Evolutionary conservation across 208 protist species (phyloP).

Genomic region (Acanthamoeba triangularis): DNA sequence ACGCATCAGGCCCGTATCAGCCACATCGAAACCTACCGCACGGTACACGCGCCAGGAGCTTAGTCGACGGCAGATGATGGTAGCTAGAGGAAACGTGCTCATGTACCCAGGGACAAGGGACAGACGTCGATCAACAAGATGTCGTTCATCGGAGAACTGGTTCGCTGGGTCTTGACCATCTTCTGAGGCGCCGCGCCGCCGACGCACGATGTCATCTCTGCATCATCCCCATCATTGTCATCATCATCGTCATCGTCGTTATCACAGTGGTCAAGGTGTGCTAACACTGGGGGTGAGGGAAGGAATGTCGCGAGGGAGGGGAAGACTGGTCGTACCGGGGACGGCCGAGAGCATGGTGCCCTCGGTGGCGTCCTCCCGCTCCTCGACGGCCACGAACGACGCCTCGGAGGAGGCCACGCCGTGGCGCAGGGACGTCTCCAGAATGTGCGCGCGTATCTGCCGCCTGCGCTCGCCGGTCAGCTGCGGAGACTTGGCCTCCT

Average conservation of each 20-base stretch:
- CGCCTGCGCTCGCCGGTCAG: background rate
- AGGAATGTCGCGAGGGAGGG: background rate
- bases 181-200: background rate
- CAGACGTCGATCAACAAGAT: constrained; percentile 95
- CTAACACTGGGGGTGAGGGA: background rate
- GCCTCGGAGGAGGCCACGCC: background rate
- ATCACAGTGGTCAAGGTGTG: no score
- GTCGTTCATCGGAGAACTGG: background rate
- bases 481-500: background rate
- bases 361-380: constrained; percentile 63
- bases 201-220: constrained; percentile 9
- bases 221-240: no score
- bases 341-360: constrained; percentile 37
- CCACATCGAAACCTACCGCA: constrained; percentile 90
- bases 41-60: background rate
- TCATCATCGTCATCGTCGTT: no score
- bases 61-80: background rate
- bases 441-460: background rate
- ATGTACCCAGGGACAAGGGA: constrained; percentile 94
- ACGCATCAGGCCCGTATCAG: constrained; percentile 96
- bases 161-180: background rate
- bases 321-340: background rate
- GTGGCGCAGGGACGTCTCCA: background rate
- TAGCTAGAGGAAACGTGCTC: no score
- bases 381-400: constrained; percentile 86